Evolutionary conservation across 257 asterid genomes (phyloP), one percentile per base, ranked within the genome.

Genomic region (Agastache rugosa): DNA sequence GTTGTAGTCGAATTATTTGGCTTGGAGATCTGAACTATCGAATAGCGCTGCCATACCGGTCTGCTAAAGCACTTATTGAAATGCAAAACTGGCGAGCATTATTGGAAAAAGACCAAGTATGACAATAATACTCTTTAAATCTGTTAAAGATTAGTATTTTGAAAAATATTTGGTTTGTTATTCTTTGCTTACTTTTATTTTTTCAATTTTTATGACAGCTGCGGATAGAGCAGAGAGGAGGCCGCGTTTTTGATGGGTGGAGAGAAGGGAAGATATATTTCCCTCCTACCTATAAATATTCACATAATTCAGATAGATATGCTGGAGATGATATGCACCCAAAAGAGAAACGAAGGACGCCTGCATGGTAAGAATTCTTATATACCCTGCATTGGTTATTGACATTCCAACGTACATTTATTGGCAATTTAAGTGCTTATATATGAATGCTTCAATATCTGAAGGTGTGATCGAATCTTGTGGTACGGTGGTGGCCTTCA

Each of bases 1-100:
- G 81, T 74, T 83, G 78, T 41, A 95, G 99, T 83, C 98, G 98
- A 74, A 79, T 93, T 39, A 78, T 95, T 70, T 95, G 99, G 99
- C 94, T 95, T 22, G 99, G 99, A 58, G 99, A 95, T 83, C 86
- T 95, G 72, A 95, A 95, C 83, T 95, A 95, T 67, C 97, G 97
- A 65, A 87, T 92, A 78, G 98, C 98, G 10, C 85, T 95, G 71
- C 92, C 96, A 1, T 92, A 90, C 77, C 96, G 99, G 12, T 86
- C 99, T 53, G 96, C 97, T 27, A 92, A 92, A 87, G 99, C 97
- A 7, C 98, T 89, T 37, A 86, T 95, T 12, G 99, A 89, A 85
- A 95, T 95, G 99, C 99, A 92, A 85, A 92, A 93, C 83, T 95
- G 99, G 99, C 89, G 98, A 82, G 96, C 97, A 8, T 78, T 95